Conservation (phyloP, 805 yeast genomes). For the Diddensiella caesifluorescens region DNA sequence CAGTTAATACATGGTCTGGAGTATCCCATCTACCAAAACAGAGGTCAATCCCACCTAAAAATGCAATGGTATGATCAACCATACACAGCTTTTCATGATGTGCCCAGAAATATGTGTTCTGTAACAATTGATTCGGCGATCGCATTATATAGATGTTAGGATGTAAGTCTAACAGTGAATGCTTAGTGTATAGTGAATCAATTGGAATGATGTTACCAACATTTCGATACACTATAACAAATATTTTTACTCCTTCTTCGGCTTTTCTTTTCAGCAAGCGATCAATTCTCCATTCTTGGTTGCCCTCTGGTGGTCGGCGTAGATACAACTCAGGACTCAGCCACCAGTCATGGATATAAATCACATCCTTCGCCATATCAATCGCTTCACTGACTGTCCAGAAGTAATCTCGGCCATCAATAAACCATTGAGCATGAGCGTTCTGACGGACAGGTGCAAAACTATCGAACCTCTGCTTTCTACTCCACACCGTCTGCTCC, state of each 20-base stretch:
- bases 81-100: conserved; percentile 93
- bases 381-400: conserved; percentile 94
- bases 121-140: conserved; percentile 91
- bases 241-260: conserved; percentile 89
- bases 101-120: conserved; percentile 96
- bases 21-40: conserved; percentile 97
- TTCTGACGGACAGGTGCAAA: conserved; percentile 88
- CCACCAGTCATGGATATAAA: conserved; percentile 99
- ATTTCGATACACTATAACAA: conserved; percentile 85
- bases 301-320: conserved; percentile 91
- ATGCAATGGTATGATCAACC: conserved; percentile 82
- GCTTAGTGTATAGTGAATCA: conserved; percentile 92
- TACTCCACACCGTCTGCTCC: conserved; percentile 64
- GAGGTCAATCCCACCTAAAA: conserved; percentile 91
- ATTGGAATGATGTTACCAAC: conserved; percentile 91
- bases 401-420: conserved; percentile 91
- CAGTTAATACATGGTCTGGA: conserved; percentile 86
- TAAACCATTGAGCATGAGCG: conserved; percentile 93
- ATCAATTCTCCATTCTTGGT: conserved; percentile 90
- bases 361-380: conserved; percentile 87
- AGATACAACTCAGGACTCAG: conserved; percentile 87
- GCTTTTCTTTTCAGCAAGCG: conserved; percentile 85
- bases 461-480: conserved; percentile 70
- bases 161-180: conserved; percentile 79
- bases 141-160: conserved; percentile 84